These are phyloP conservation scores for Diaporthe capsici DNA, from an alignment of 2,329 filamentous ascomycete genomes.

Conservation along the genomic window DNA sequence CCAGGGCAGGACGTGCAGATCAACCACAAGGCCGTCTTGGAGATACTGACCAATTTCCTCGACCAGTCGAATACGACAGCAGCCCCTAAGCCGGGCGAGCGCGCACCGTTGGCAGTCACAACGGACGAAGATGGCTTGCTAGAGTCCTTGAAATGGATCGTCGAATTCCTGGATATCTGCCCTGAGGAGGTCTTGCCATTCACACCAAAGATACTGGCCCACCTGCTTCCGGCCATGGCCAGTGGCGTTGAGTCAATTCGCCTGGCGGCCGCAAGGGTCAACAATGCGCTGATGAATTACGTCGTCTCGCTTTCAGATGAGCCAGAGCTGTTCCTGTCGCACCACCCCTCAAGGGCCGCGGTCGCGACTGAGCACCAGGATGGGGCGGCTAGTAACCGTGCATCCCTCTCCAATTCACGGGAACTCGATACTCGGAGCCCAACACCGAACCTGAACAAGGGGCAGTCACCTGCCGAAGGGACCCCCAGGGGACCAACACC, in stretches of 20 bases:
- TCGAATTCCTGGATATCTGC: constrained; percentile 96
- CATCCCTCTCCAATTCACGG: constrained; percentile 66
- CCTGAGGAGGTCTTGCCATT: constrained; percentile 97
- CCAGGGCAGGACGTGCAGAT: constrained; percentile 97
- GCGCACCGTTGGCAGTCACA: constrained; percentile 26
- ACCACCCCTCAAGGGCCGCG: constrained; percentile 55
- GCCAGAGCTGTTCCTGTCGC: constrained; percentile 54
- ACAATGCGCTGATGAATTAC: constrained; percentile 92
- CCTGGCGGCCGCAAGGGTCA: constrained; percentile 89
- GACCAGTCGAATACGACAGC: constrained; percentile 58
- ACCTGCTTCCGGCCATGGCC: constrained; percentile 94
- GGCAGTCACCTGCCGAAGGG: constrained; percentile 45
- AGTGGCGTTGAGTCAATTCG: constrained; percentile 92
- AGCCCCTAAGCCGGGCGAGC: constrained; percentile 31
- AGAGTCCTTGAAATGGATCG: constrained; percentile 94
- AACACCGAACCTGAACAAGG: constrained; percentile 63
- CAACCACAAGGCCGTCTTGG: constrained; percentile 90
- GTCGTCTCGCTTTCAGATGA: constrained; percentile 92
- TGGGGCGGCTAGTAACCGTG: constrained; percentile 63
- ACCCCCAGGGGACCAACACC: constrained; percentile 62
- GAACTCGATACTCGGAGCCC: constrained; percentile 68
- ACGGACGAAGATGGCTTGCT: constrained; percentile 91
- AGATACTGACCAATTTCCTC: constrained; percentile 91
- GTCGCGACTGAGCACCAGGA: constrained; percentile 61
- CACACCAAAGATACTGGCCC: constrained; percentile 90